Conservation (phyloP, 1,284 basidiomycete species). For the Neonothopanus nambi region DNA sequence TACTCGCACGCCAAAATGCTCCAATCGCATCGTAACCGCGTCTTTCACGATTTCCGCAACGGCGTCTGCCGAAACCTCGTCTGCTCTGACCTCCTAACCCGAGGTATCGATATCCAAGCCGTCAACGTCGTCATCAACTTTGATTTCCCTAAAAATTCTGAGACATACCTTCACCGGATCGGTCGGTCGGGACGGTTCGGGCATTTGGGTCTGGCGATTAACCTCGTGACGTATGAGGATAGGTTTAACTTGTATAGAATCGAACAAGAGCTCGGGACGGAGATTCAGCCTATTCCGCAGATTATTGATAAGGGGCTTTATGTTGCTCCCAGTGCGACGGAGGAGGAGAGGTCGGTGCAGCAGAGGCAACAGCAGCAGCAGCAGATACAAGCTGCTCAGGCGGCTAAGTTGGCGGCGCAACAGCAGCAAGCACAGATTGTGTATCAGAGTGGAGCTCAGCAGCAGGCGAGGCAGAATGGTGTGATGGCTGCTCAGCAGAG, state of each 20-base stretch:
- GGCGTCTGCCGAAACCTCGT: conserved; percentile 98
- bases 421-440: conserved; percentile 21
- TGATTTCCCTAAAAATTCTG: conserved; percentile 98
- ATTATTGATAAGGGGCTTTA: conserved; percentile 93
- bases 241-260: conserved; percentile 97
- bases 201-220: conserved; percentile 96
- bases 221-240: conserved; percentile 95
- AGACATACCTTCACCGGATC: conserved; percentile 97
- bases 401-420: conserved; percentile 8
- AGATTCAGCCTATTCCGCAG: conserved; percentile 95
- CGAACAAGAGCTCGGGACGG: conserved; percentile 97
- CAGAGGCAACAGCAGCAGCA: conserved; percentile 22
- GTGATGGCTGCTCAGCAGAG: conserved; percentile 18
- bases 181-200: conserved; percentile 98
- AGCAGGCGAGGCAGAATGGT: conserved; percentile 10
- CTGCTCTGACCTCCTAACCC: conserved; percentile 94
- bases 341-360: conserved; percentile 46
- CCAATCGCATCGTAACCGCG: conserved; percentile 96
- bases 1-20: conserved; percentile 99
- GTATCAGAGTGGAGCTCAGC: conserved; percentile 23
- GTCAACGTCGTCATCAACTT: conserved; percentile 99
- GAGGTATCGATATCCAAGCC: conserved; percentile 80
- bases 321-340: conserved; percentile 66
- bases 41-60: conserved; percentile 99
- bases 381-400: conserved; percentile 14